phyloP scores from a whole-genome alignment of 169 alveolate species.

The Blepharisma undulans region DNA sequence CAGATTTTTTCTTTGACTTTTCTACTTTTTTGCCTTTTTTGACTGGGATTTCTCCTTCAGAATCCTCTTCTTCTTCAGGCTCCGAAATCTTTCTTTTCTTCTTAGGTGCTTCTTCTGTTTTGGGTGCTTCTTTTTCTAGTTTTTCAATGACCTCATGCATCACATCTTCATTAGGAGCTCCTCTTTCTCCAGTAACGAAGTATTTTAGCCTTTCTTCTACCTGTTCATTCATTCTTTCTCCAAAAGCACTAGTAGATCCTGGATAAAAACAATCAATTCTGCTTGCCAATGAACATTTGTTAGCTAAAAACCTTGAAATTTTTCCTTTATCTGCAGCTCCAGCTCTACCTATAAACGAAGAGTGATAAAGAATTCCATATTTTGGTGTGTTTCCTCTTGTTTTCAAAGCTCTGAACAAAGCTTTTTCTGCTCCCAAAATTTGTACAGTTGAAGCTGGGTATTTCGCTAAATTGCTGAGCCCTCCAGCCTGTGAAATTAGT shows the following conservation, averaged over 20 bases:
- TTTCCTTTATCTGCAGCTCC: constrained; percentile 94
- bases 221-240: constrained; percentile 92
- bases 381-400: constrained; percentile 98
- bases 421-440: constrained; percentile 97
- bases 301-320: constrained; percentile 96
- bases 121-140: constrained; percentile 60
- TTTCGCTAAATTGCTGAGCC: constrained; percentile 93
- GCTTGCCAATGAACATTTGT: constrained; percentile 97
- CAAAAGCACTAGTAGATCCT: constrained; percentile 85
- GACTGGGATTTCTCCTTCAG: constrained; percentile 45
- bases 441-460: constrained; percentile 96
- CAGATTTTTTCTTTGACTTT: neutral
- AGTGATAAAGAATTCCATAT: constrained; percentile 96
- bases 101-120: constrained; percentile 21
- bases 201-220: constrained; percentile 94
- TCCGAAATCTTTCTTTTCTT: constrained; percentile 3
- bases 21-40: constrained; percentile 19
- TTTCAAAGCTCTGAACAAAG: constrained; percentile 97
- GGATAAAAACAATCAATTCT: constrained; percentile 93
- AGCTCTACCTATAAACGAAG: constrained; percentile 96
- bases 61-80: constrained; percentile 50
- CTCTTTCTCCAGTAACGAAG: constrained; percentile 87
- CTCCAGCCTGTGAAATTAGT: constrained; percentile 97
- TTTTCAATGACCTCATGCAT: constrained; percentile 73
- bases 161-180: constrained; percentile 66